A percentile compares a stretch with the other conserved stretches of the same genome.
These are phyloP conservation scores for Shiraia sp. DNA, from an alignment of 2,329 filamentous ascomycete genomes.

Conservation along the genomic window DNA sequence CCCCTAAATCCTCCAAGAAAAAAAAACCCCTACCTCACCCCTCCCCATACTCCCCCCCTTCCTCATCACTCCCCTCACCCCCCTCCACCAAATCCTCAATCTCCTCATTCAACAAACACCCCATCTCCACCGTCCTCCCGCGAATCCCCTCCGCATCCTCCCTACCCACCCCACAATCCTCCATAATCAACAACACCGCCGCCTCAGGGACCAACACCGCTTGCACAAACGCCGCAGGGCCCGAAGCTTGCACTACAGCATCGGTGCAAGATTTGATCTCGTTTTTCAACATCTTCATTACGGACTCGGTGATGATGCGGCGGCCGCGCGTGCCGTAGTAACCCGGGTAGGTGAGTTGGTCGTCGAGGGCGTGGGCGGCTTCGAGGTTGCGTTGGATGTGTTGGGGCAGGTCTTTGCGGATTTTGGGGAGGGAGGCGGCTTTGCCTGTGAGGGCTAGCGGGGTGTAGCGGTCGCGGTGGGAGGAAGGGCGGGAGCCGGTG, in stretches of 20 bases:
- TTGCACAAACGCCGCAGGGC: slow-evolving; percentile 42
- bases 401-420: slow-evolving; percentile 50
- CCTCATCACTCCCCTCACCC: slow-evolving; percentile 16
- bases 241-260: slow-evolving; percentile 32
- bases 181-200: slow-evolving; percentile 58
- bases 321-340: slow-evolving; percentile 83
- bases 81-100: slow-evolving; percentile 54
- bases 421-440: slow-evolving; percentile 24
- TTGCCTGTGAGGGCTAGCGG: slow-evolving; percentile 30
- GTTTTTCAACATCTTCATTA: slow-evolving; percentile 30
- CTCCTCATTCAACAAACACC: slow-evolving; percentile 69
- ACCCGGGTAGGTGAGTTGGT: slow-evolving; percentile 50
- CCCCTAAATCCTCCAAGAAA: no score
- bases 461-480: slow-evolving; percentile 21
- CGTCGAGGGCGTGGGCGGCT: slow-evolving; percentile 21
- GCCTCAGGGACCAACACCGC: slow-evolving; percentile 72
- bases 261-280: slow-evolving; percentile 34
- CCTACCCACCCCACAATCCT: slow-evolving; percentile 55
- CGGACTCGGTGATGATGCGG: slow-evolving; percentile 65
- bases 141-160: slow-evolving; percentile 60
- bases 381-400: slow-evolving; percentile 40
- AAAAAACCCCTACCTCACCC: no score
- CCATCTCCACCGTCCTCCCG: slow-evolving; percentile 68
- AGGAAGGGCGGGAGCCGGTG: slow-evolving; percentile 45
- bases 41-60: slow-evolving; percentile 3